Percentiles rank a stretch among this genome's conserved stretches.
phyloP scores from a whole-genome alignment of 2,329 filamentous ascomycete genomes.

The Aspergillus eucalypticola region DNA sequence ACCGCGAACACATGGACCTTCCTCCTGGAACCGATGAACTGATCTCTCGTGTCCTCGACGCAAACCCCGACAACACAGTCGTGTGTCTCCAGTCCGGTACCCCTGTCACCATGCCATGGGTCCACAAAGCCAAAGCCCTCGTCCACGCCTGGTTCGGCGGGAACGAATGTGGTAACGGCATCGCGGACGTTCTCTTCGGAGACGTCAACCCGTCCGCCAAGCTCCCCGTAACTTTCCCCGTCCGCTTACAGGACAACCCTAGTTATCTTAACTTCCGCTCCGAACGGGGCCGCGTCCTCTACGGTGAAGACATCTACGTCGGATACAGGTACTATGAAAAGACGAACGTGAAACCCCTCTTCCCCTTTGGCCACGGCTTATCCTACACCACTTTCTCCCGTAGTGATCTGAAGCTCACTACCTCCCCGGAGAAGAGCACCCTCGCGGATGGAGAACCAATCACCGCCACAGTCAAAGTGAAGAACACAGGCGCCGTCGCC shows the following conservation, averaged over 20 bases:
- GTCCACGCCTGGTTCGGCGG: conserved; percentile 83
- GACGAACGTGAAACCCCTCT: conserved; percentile 64
- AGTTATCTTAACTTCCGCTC: conserved; percentile 72
- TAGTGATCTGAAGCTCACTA: conserved; percentile 47
- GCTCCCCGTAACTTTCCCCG: conserved; percentile 72
- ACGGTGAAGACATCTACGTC: conserved; percentile 78
- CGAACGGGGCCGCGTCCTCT: conserved; percentile 70
- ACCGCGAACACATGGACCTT: conserved; percentile 59
- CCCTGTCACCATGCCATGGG: conserved; percentile 58
- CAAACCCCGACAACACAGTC: conserved; percentile 65
- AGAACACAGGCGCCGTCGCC: conserved; percentile 56
- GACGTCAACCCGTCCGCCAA: conserved; percentile 74
- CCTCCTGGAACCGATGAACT: conserved; percentile 58
- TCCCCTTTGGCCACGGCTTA: conserved; percentile 77
- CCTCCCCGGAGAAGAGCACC: conserved; percentile 27
- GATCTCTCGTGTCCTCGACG: conserved; percentile 64
- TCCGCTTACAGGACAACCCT: conserved; percentile 67
- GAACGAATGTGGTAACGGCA: conserved; percentile 80
- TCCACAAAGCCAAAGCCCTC: conserved; percentile 54
- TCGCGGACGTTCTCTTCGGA: conserved; percentile 76
- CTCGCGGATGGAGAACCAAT: conserved; percentile 52
- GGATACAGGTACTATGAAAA: conserved; percentile 81
- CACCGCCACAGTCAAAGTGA: conserved; percentile 49
- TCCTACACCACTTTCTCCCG: conserved; percentile 71
- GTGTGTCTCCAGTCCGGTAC: conserved; percentile 79